phyloP scores from a whole-genome alignment of 108 stramenopile species.

The Discostella stelligeroides region DNA sequence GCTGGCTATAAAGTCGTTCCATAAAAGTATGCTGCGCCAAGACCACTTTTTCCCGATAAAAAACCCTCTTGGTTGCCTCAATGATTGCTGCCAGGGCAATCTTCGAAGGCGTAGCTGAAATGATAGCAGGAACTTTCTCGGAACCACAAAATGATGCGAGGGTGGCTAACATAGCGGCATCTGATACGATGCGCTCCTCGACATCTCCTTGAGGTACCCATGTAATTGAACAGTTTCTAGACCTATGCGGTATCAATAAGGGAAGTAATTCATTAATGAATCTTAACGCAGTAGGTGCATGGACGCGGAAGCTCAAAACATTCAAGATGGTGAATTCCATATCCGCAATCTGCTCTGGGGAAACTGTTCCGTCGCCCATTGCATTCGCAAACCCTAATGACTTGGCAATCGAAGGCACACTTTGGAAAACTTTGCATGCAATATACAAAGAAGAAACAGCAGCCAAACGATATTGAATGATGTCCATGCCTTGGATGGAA shows the following conservation, averaged over 20 bases:
- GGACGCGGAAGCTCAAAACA: constrained; percentile 7
- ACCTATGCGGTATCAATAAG: constrained; percentile 5
- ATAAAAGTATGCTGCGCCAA: not conserved
- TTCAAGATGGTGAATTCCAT: constrained; percentile 20
- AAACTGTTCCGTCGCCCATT: not conserved
- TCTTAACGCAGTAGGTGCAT: constrained; percentile 6
- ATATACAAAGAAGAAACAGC: constrained; percentile 20
- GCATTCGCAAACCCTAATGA: constrained; percentile 1
- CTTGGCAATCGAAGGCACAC: not conserved
- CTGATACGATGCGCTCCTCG: not conserved
- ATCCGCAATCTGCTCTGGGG: constrained; percentile 1
- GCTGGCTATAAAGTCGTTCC: not conserved
- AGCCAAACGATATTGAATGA: not conserved
- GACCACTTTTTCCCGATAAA: not conserved
- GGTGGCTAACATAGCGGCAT: constrained; percentile 4
- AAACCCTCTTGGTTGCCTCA: constrained; percentile 8
- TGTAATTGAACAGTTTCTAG: not conserved
- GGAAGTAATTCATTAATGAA: constrained; percentile 12
- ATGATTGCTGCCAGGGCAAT: constrained; percentile 27
- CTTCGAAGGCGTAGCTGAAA: constrained; percentile 14
- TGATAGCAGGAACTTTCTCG: not conserved
- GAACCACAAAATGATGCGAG: constrained; percentile 10
- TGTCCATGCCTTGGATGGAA: not conserved
- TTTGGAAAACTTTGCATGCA: constrained; percentile 18
- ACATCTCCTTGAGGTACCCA: constrained; percentile 15